These are phyloP conservation scores for Aspergillus luchuensis DNA, from an alignment of 2,329 filamentous ascomycete species.

Conservation along the genomic window DNA sequence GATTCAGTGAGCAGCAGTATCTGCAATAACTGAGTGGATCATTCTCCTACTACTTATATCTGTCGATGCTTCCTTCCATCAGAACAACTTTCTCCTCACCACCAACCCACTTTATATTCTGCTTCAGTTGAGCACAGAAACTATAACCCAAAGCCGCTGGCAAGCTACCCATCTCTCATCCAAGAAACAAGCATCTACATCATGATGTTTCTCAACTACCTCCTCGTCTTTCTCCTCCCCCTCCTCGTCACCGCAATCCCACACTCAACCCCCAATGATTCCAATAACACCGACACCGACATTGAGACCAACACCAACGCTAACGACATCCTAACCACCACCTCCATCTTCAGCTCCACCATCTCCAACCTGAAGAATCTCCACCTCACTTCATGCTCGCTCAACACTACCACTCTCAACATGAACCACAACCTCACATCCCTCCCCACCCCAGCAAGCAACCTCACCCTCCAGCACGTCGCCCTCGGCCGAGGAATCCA, in stretches of 20 bases:
- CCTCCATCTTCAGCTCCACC: conserved; percentile 1
- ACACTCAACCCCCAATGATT: too few species aligned
- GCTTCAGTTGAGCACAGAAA: neutral
- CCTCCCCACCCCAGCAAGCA: conserved; percentile 33
- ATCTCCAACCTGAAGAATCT: neutral
- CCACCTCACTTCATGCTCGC: conserved; percentile 24
- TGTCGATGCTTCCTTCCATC: too few species aligned
- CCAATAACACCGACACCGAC: too few species aligned
- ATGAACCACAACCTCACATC: neutral
- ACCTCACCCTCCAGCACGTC: conserved; percentile 45
- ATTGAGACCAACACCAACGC: neutral
- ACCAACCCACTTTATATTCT: too few species aligned
- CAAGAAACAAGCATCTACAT: neutral
- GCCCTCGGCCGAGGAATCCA: conserved; percentile 53
- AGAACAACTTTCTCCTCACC: too few species aligned
- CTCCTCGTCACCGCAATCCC: conserved; percentile 1
- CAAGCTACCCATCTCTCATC: neutral
- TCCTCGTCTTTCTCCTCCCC: neutral
- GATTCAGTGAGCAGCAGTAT: too few species aligned
- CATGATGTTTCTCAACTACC: conserved; percentile 1
- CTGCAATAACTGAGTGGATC: too few species aligned
- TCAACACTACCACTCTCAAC: conserved; percentile 22
- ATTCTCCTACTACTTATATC: too few species aligned
- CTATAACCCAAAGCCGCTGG: neutral
- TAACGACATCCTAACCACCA: neutral